phyloP scores from a whole-genome alignment of 345 rosid species.

The Hirschfeldia incana region DNA sequence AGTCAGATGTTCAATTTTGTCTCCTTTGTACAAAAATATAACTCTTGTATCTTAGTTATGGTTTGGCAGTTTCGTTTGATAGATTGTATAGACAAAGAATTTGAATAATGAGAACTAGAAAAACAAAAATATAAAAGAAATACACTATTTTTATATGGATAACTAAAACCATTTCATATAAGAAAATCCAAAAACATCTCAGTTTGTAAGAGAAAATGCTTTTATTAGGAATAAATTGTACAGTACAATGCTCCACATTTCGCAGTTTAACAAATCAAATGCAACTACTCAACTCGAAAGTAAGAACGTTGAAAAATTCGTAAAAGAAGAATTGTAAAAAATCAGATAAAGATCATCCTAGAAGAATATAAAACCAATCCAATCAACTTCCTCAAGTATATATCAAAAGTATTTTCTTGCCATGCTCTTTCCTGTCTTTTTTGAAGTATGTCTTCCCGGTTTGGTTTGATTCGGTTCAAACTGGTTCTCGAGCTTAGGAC shows the following conservation, averaged over 20 bases:
- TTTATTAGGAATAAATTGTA: background rate
- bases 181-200: background rate
- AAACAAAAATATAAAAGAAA: background rate
- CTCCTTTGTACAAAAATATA: background rate
- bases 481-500: background rate
- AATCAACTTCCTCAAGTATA: conserved; percentile 2
- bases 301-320: background rate
- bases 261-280: conserved; percentile 2
- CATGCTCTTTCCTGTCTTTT: background rate
- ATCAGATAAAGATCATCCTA: background rate
- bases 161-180: too few species aligned
- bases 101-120: too few species aligned
- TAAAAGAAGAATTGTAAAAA: conserved; percentile 12
- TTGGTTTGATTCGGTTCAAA: background rate
- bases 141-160: background rate
- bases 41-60: background rate
- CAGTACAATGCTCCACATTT: background rate
- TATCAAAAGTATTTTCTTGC: conserved; percentile 5
- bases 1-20: background rate
- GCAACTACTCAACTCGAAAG: conserved; percentile 1
- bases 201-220: background rate
- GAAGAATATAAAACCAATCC: conserved; percentile 19
- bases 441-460: background rate
- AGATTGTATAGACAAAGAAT: too few species aligned
- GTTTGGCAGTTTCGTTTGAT: background rate